These are phyloP conservation scores for Tulasnella sp. DNA, from an alignment of 768 basidiomycete genomes.

Conservation along the genomic window DNA sequence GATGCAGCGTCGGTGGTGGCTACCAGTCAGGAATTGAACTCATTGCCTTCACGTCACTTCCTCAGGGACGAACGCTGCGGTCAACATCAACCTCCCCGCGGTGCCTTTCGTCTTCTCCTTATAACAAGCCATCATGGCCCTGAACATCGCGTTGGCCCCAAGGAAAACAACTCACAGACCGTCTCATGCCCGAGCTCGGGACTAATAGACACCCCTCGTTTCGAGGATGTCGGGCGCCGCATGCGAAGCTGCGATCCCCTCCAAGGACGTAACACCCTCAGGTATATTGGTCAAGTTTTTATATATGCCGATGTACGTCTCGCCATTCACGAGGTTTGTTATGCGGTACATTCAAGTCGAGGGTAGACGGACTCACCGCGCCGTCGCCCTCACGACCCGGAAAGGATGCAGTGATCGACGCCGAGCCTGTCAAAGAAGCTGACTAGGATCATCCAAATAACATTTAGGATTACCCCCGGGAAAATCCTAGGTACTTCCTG, in stretches of 20 bases:
- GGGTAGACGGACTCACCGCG: too few relatives aligned
- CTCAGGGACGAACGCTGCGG: not conserved
- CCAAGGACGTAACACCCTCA: too few relatives aligned
- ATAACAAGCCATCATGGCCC: not conserved
- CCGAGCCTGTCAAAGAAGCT: not conserved
- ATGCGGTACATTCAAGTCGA: too few relatives aligned
- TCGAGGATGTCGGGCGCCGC: too few relatives aligned
- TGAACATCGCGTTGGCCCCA: too few relatives aligned
- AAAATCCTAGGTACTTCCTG: not conserved
- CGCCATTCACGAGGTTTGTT: too few relatives aligned
- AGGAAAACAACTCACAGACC: too few relatives aligned
- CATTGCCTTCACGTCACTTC: not conserved
- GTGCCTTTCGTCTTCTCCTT: not conserved
- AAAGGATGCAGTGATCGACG: not conserved
- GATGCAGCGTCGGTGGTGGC: slow-evolving; percentile 2
- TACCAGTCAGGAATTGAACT: not conserved
- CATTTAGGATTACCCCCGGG: not conserved
- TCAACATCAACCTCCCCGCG: not conserved
- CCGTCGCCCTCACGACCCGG: not conserved
- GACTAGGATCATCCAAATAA: not conserved
- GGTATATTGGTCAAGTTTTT: too few relatives aligned
- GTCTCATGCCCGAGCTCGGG: too few relatives aligned
- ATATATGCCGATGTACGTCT: too few relatives aligned
- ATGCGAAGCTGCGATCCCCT: too few relatives aligned
- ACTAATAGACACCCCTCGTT: too few relatives aligned